Evolutionary conservation across 2,329 filamentous ascomycete genomes (phyloP), one percentile per base, ranked within the genome.

Genomic region (Fusarium multiceps): DNA sequence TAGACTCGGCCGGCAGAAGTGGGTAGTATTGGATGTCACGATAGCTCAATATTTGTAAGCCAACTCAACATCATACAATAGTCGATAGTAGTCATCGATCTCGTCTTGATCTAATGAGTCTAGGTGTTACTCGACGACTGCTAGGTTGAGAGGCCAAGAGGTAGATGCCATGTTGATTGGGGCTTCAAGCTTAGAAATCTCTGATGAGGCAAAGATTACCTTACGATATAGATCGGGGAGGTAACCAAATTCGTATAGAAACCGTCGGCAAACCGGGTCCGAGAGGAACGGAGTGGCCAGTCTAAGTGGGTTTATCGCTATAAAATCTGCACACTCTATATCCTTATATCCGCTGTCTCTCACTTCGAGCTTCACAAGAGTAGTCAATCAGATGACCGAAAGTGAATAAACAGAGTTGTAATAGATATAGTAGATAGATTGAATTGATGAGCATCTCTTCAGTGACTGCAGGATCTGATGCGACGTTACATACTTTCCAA

Each of bases 181-280:
- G 16, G 32, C 14, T 18, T 34, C 16, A 18, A 34, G 30, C 13
- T 32, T 32, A 14, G 30, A 32, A 37, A 27, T 41, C 50, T 42
- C 21, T 30, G 21, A 11, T 34, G 40, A 57, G 21, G 27, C 46
- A 63, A 59, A 63, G 14, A 48, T 43, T 63, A 7, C 14, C 3
- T 37, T 14, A 20, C 16, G 32, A 40, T 21, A n/a, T 48, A 21
- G 25, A 56, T 27, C 58, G 60, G 58, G 11, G 14, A 43, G 23
- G 41, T 42, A 47, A 30, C 58, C 42, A 34, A 28, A 55, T n/a
- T 23, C 32, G 59, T 55, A 32, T 42, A 28, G 14, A 20, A 32
- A 43, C 57, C 58, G 56, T 32, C 66, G 65, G 50, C 50, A 40
- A n/a, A 51, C 25, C n/a, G 37, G 64, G 28, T 51, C 66, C 65